Evolutionary conservation across 495 filamentous ascomycete genomes (phyloP), one percentile per base, ranked within the genome.

Genomic region (Trichoderma virens): DNA sequence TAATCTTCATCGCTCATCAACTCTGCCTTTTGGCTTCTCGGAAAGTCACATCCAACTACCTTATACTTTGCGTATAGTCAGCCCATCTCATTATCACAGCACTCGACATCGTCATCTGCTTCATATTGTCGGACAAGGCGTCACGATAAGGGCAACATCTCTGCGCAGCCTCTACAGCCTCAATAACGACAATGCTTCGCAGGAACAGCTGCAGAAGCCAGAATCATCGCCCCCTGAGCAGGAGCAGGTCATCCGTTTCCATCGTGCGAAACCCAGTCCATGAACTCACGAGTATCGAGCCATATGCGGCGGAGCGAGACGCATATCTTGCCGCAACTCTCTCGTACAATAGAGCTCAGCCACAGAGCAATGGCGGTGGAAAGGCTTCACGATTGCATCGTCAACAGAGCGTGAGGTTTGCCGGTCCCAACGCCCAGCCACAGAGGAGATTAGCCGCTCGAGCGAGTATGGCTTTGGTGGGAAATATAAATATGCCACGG

Each of bases 321-420:
- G 89, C 90, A 32, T 80, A 86, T 11, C 81, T 82, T 43, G 90
- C 90, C 60, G 89, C 90, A n/a, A 79, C 78, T 28, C 74, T 80
- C 66, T 89, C 90, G 45, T 91, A 85, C 75, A 71, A 76, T 16
- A 80, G 83, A 65, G 85, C 85, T 38, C 81, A 74, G 47, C 80
- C 80, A 11, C 70, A 67, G n/a, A 79, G 71, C 59, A 65, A 62
- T 41, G 60, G 35, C n/a, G 51, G 23, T 45, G 39, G 45, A 43
- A 65, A 61, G 38, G 63, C 31, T 20, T 25, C 61, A 6, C 20
- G 32, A 2, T 64, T 79, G 35, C 70, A 66, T 61, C 77, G 78
- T 20, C 76, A 75, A 30, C 79, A 80, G 60, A 87, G 84, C 67
- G 76, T 87, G 39, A 82, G 83, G 1, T 86, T 86, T 70, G 72